Percentiles rank a stretch among this genome's conserved stretches.
Evolutionary conservation across 164 flowering plant species (phyloP).

Genomic region (Kalanchoe fedtschenkoi): DNA sequence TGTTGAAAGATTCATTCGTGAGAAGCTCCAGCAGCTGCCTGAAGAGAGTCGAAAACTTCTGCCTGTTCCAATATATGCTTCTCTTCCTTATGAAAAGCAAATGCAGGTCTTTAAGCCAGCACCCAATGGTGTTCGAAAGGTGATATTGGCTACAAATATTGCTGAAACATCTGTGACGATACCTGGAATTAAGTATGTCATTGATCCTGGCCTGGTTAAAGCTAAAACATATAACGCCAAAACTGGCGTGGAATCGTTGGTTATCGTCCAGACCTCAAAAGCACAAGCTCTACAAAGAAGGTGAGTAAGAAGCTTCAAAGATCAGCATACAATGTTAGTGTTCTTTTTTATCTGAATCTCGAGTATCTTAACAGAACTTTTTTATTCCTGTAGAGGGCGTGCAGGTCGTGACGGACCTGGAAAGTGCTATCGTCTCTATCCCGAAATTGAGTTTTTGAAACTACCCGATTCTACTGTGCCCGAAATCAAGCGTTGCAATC

Average conservation of each 20-base stretch:
- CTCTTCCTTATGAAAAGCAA: constrained; percentile 92
- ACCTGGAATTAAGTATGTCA: constrained; percentile 89
- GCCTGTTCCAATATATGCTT: constrained; percentile 64
- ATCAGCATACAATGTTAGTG: not conserved
- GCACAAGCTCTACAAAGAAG: constrained; percentile 96
- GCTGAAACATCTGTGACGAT: constrained; percentile 96
- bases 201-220: constrained; percentile 95
- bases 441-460: constrained; percentile 62
- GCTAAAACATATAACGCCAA: constrained; percentile 65
- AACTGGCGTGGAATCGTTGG: constrained; percentile 72
- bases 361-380: not conserved
- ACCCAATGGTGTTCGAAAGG: constrained; percentile 79
- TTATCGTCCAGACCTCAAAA: constrained; percentile 66
- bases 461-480: constrained; percentile 74
- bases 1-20: constrained; percentile 58
- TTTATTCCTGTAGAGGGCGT: constrained; percentile 61
- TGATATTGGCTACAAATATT: constrained; percentile 89
- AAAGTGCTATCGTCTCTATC: constrained; percentile 87
- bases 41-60: constrained; percentile 38
- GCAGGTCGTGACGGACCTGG: constrained; percentile 99
- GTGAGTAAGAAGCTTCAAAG: constrained; percentile 19
- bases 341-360: not conserved
- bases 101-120: constrained; percentile 71
- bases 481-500: constrained; percentile 88
- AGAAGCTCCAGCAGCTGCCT: constrained; percentile 46